phyloP scores from a whole-genome alignment of 805 yeast genomes.

The Ogataea wickerhamii region DNA sequence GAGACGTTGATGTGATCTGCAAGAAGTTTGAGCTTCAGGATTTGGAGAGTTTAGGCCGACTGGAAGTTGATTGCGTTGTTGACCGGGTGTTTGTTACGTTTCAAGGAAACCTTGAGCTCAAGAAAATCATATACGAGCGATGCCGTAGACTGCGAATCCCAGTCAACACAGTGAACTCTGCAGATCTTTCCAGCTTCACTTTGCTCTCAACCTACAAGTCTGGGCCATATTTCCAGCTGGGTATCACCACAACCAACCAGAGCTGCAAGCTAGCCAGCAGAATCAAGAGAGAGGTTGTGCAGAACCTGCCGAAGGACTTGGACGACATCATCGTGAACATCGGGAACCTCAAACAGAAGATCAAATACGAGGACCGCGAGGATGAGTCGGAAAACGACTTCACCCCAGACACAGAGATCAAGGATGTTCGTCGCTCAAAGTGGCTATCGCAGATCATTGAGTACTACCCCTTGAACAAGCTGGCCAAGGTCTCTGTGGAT shows the following conservation, averaged over 20 bases:
- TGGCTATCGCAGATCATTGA: conserved; percentile 91
- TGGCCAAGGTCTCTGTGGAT: conserved; percentile 57
- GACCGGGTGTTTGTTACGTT: conserved; percentile 73
- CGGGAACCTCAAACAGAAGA: conserved; percentile 57
- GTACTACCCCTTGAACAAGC: conserved; percentile 71
- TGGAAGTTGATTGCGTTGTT: conserved; percentile 57
- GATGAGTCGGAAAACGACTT: conserved; percentile 31
- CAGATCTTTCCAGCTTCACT: conserved; percentile 71
- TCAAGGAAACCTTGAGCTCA: conserved; percentile 25
- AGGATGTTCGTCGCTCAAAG: conserved; percentile 59
- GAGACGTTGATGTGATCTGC: conserved; percentile 15
- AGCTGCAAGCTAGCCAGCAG: conserved; percentile 86
- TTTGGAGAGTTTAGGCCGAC: conserved; percentile 57
- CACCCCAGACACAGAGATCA: conserved; percentile 44
- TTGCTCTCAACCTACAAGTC: conserved; percentile 65
- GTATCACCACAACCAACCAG: conserved; percentile 81
- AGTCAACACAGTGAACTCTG: conserved; percentile 70
- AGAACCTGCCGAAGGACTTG: conserved; percentile 63
- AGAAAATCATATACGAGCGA: conserved; percentile 40
- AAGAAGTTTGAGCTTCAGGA: conserved; percentile 40
- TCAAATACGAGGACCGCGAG: conserved; percentile 50
- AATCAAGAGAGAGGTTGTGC: conserved; percentile 68
- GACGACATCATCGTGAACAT: conserved; percentile 66
- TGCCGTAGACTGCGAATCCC: conserved; percentile 74
- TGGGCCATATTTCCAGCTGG: conserved; percentile 69